phyloP scores from a whole-genome alignment of 257 asterid species.

The Lantana camara region DNA sequence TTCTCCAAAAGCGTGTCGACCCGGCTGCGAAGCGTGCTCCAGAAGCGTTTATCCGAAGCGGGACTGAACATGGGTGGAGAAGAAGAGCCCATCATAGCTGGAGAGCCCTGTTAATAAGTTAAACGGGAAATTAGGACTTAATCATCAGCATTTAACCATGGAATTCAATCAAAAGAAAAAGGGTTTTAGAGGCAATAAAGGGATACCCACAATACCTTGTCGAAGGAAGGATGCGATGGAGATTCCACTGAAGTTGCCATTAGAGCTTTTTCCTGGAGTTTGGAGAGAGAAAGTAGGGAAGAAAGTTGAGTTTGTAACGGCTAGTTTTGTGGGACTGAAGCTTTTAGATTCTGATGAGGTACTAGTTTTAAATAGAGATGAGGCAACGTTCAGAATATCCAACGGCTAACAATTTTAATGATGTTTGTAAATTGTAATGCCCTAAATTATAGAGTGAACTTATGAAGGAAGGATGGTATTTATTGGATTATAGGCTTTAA shows the following conservation, averaged over 20 bases:
- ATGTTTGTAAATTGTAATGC: background rate
- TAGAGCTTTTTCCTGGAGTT: slow-evolving; percentile 44
- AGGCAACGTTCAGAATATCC: slow-evolving; percentile 55
- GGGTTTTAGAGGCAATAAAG: background rate
- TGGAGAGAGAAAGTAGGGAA: slow-evolving; percentile 46
- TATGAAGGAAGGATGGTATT: background rate
- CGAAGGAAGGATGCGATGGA: slow-evolving; percentile 57
- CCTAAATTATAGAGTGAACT: background rate
- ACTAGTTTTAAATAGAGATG: slow-evolving; percentile 21
- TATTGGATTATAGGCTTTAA: background rate
- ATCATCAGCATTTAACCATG: background rate
- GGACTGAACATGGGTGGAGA: slow-evolving; percentile 61
- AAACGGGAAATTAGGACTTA: slow-evolving; percentile 8
- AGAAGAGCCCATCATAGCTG: slow-evolving; percentile 40
- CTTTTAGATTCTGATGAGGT: slow-evolving; percentile 4
- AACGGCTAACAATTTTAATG: slow-evolving; percentile 34
- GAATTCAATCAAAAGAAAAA: slow-evolving; percentile 31
- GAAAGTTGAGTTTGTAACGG: slow-evolving; percentile 60
- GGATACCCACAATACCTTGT: slow-evolving; percentile 45
- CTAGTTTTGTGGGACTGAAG: slow-evolving; percentile 43
- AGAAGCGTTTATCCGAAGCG: slow-evolving; percentile 72
- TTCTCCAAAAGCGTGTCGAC: slow-evolving; percentile 67
- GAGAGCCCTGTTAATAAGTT: slow-evolving; percentile 47
- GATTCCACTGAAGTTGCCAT: slow-evolving; percentile 76
- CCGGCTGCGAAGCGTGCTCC: slow-evolving; percentile 82